Base-by-base conservation (phyloP, 805 yeast genomes). In the Sporopachydermia lactativora region DNA sequence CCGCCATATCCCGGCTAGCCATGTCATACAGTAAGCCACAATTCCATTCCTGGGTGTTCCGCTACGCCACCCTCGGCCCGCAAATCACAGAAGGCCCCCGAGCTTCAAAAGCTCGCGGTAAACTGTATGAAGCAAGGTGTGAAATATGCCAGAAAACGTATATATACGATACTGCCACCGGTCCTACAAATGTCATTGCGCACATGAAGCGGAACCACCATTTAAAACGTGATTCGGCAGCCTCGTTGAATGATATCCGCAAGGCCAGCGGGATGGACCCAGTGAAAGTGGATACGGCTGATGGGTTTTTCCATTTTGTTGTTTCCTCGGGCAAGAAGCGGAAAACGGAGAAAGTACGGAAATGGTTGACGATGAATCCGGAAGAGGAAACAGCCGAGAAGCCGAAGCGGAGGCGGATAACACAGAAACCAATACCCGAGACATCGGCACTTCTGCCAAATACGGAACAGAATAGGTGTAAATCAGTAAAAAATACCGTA, bases 31-130 rank as follows among this genome's bases (percentile, higher is more conserved):
- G 13, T 8, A 24, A 24, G n/a, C 31, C 31, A 8, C 31, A 24
- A 24, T 24, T 24, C n/a, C 31, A 24, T 24, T 24, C 31, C n/a
- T 24, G 31, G 31, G 31, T 24, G 31, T 24, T 24, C n/a, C 31
- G 31, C 13, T 24, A 24, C 31, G 31, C 31, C 31, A 24, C 31
- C 13, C 31, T 24, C 8, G 31, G 31, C n/a, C 31, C 31, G 8
- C 31, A 24, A n/a, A 24, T 24, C 31, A 24, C 31, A 8, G 31
- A 24, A 24, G 31, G 31, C 8, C 31, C 31, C 8, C 8, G 31
- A 24, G 13, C n/a, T 8, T 24, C 31, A 24, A 24, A 24, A 24
- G 31, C 31, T 24, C 31, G 31, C n/a, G 31, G 31, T 24, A 24
- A 24, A n/a, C n/a, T 24, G n/a, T 24, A 24, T 24, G 31, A 24